Base-by-base conservation (phyloP, 2,329 filamentous ascomycete species). In the Dryadomyces quercivorus region DNA sequence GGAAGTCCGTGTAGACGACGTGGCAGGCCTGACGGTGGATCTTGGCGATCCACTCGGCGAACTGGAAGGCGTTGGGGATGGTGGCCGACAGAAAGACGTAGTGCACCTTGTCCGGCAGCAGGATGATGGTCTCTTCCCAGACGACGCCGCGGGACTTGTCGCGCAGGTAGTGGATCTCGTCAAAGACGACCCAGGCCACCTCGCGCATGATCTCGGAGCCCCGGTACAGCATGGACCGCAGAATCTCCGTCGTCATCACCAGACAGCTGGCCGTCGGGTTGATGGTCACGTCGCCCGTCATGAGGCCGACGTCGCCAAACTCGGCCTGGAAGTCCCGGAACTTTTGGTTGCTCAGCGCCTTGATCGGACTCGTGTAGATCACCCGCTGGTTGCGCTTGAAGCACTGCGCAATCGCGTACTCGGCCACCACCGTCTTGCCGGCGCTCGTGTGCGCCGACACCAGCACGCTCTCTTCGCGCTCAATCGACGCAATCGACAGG, bases 201-300 rank as follows among this genome's bases (percentile, higher is more conserved):
- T 98, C 93, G 61, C 93, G 89, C 92, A 98, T 98, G 60, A 98
- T 97, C 72, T 98, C 93, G 0, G 93, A 97, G 57, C 93, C 93
- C 61, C 93, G 82, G 70, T 98, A 98, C 71, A 98, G 69, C 93
- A 98, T 98, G 18, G 92, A 97, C 50, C 93, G 86, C 66, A 98
- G 71, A 89, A 98, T 98, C 74, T 98, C 93, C 0, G 93, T 98
- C 0, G 93, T 98, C 93, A 98, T 98, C 64, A 98, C 93, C 56
- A 98, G 75, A 68, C 93, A 98, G 57, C 91, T 97, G 15, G 93
- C 93, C 3, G 93, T 97, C 4, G 94, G 94, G 68, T 98, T 98
- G 70, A 98, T 98, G 22, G 93, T 98, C 59, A 97, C 92, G 78
- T 98, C 93, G 65, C 93, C 93, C 5, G 93, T 98, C 92, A 98